Base-by-base conservation (phyloP, 768 basidiomycete genomes). In the Pisolithus marmoratus region DNA sequence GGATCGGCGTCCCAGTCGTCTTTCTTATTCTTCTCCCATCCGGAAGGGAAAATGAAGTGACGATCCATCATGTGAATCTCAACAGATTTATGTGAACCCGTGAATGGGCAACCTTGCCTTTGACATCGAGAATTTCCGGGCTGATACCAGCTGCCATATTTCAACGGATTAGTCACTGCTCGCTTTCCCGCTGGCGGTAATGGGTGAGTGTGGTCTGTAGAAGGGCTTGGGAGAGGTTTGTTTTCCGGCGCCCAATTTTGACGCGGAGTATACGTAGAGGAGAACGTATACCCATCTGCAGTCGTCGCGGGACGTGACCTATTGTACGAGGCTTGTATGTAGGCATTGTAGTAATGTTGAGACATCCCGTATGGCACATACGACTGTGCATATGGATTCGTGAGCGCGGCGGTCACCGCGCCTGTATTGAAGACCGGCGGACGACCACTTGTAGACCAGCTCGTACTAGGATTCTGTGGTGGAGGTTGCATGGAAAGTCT, bases 11-110 rank as follows among this genome's bases (percentile, higher is more conserved):
- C 89, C 88, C 89, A 90, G 27, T 85, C 85, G 34, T 65, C 51
- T 60, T 73, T 79, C 50, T 76, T 75, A 57, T 67, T 65, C 43
- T 78, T 74, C 26, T 84, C 73, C 83, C 85, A 90, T 20, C 82
- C 84, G 41, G 79, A 76, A 22, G 91, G 90, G 57, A 81, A 90
- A 44, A 92, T 82, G 40, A 93, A 74, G 65, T 93, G 90, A n/a
- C 90, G 77, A 59, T 92, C 90, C 90, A 91, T 92, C 82, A 83
- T 85, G 61, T 94, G 91, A 26, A 72, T 75, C 65, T 91, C 85
- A 15, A 91, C 79, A 23, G 80, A 71, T 63, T 88, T 87, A 38
- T 73, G 70, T 4, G 88, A 84, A 31, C 87, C 90, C 37, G 71
- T 71, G 59, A 89, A 94, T 6, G 64, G 58, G 63, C 90, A 94